Evolutionary conservation across 1,284 basidiomycete genomes (phyloP), one percentile per base, ranked within the genome.

Genomic region (Pterulicium gracile): DNA sequence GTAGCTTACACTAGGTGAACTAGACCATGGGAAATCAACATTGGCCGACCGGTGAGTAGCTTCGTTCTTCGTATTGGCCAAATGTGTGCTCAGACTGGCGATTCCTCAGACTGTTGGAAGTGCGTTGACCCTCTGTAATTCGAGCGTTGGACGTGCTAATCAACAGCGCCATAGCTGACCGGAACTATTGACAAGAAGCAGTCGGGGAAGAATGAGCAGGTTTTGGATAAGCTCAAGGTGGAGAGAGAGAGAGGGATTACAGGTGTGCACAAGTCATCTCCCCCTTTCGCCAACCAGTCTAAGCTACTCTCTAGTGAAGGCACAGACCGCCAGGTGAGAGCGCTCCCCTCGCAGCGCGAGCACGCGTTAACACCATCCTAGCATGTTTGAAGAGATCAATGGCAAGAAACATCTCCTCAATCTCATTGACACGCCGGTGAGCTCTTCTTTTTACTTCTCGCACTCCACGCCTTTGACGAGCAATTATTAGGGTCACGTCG

Each of bases 161-260:
- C n/a, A n/a, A n/a, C n/a, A n/a, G n/a, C n/a, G 27, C 27, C 54
- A 49, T 43, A 95, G 83, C 71, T 94, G 59, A 97, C 93, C 36
- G 84, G 85, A 12, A 96, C 93, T 1, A 90, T 94, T 27, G 69
- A 77, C 51, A 77, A 73, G 55, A 76, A 77, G 52, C 62, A 74
- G 51, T 65, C 70, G 51, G 79, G 81, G 27, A 69, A 72, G 51
- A 92, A 91, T 55, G 80, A 88, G 52, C 92, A 96, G 60, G 88
- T 95, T n/a, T 63, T 96, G 34, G 92, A 96, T 63, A 96, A 94
- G 58, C 75, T 98, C 47, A 97, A 97, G 61, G 94, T 98, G 1
- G 94, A 98, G 61, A 72, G 91, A 45, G 95, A 98, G 62, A 76
- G 95, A 39, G 95, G 92, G 22, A 95, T 94, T 47, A 94, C 90